These are phyloP conservation scores for Amoeboaphelidium protococcarum DNA, from an alignment of 371 early-diverging fungal genomes.

Conservation along the genomic window DNA sequence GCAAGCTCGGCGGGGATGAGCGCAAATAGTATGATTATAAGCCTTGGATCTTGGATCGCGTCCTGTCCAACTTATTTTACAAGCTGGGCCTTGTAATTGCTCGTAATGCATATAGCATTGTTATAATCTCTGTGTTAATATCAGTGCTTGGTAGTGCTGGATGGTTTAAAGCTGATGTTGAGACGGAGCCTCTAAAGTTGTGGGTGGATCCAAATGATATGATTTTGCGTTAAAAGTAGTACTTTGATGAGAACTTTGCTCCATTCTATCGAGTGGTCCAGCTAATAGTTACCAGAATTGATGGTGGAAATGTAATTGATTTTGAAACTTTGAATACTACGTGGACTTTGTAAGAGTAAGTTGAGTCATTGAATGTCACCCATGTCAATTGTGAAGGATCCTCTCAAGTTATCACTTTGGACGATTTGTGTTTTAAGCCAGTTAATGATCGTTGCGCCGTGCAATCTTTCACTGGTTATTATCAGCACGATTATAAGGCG, in stretches of 20 bases:
- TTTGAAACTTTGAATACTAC: constrained; percentile 17
- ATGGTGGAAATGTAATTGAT: constrained; percentile 17
- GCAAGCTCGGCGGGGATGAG: background rate
- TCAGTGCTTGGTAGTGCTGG: constrained; percentile 13
- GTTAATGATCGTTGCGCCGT: constrained; percentile 32
- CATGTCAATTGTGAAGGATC: background rate
- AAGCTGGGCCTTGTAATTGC: constrained; percentile 32
- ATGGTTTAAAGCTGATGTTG: constrained; percentile 14
- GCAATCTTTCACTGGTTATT: constrained; percentile 43
- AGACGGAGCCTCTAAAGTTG: constrained; percentile 29
- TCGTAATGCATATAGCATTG: constrained; percentile 28
- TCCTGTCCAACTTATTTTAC: constrained; percentile 17
- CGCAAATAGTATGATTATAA: constrained; percentile 18
- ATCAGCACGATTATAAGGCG: constrained; percentile 22
- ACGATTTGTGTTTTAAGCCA: constrained; percentile 41
- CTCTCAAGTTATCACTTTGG: constrained; percentile 12
- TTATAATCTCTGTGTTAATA: constrained; percentile 29
- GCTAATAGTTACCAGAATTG: constrained; percentile 26
- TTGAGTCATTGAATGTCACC: constrained; percentile 10
- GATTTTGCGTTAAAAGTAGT: constrained; percentile 27
- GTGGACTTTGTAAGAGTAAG: constrained; percentile 24
- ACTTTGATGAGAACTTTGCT: constrained; percentile 36
- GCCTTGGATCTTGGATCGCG: constrained; percentile 1
- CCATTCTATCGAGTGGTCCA: constrained; percentile 47
- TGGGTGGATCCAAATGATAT: constrained; percentile 40